Evolutionary conservation across 805 yeast genomes (phyloP).

Genomic region (Teunomyces pallodes): DNA sequence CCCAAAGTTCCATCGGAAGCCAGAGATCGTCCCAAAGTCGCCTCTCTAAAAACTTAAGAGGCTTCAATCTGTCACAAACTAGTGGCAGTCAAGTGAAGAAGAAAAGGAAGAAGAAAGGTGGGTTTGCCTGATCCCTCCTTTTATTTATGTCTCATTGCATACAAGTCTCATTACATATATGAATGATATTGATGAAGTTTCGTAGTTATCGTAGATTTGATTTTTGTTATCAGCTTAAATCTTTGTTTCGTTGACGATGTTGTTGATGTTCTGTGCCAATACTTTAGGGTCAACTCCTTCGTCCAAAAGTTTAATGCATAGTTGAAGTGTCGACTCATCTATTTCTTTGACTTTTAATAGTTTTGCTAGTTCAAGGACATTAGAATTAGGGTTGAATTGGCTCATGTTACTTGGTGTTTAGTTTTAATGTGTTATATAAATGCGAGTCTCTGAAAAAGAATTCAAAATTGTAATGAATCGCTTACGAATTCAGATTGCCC

Average conservation of each 20-base stretch:
- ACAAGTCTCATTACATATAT: not conserved
- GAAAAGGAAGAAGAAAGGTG: constrained; percentile 47
- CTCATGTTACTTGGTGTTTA: constrained; percentile 4
- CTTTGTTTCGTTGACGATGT: constrained; percentile 25
- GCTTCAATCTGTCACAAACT: constrained; percentile 6
- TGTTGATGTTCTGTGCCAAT: constrained; percentile 25
- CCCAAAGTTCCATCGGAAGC: not conserved
- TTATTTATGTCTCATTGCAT: not conserved
- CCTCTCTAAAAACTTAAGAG: not conserved
- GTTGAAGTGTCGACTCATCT: constrained; percentile 28
- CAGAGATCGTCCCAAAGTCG: not conserved
- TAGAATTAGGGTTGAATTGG: constrained; percentile 7
- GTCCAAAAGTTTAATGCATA: constrained; percentile 33
- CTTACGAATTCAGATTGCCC: not conserved
- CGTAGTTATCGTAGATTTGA: not conserved
- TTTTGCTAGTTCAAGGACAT: constrained; percentile 21
- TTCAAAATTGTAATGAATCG: not conserved
- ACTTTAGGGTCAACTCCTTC: constrained; percentile 32
- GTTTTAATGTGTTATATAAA: not conserved
- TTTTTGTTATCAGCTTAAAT: not conserved
- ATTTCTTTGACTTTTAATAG: constrained; percentile 20
- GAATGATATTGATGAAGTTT: not conserved
- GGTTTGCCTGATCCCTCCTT: constrained; percentile 38
- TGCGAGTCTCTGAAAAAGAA: not conserved
- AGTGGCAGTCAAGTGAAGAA: constrained; percentile 15